phyloP scores from a whole-genome alignment of 257 asterid genomes.

The Plantago major region DNA sequence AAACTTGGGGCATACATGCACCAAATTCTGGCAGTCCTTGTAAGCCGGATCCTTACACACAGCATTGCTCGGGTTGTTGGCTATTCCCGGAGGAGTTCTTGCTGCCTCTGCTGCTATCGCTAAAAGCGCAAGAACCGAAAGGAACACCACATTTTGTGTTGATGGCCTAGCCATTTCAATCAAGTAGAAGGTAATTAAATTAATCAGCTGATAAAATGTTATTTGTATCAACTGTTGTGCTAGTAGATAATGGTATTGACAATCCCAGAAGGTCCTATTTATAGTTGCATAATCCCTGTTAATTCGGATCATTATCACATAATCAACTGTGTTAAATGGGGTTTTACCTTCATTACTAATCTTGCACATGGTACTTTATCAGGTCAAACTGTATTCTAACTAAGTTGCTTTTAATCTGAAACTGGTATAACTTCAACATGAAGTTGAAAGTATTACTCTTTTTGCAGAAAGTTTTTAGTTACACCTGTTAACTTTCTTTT shows the following conservation, averaged over 20 bases:
- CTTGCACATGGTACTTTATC: conserved; percentile 1
- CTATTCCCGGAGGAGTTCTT: conserved; percentile 46
- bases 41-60: conserved; percentile 32
- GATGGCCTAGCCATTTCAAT: conserved; percentile 19
- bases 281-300: neutral
- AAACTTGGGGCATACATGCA: conserved; percentile 56
- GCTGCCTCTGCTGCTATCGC: conserved; percentile 21
- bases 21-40: conserved; percentile 41
- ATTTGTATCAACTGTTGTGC: neutral
- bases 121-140: conserved; percentile 14
- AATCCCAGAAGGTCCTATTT: neutral
- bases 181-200: neutral
- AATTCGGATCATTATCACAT: neutral
- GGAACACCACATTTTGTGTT: conserved; percentile 4
- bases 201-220: neutral
- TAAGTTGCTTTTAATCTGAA: conserved; percentile 2
- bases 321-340: neutral
- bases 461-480: no score
- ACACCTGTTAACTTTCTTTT: no score
- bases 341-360: neutral
- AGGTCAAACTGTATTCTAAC: conserved; percentile 6
- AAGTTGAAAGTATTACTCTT: neutral
- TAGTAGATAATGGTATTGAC: conserved; percentile 1
- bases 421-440: conserved; percentile 6
- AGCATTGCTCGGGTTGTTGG: conserved; percentile 34